phyloP scores from a whole-genome alignment of 805 yeast species.

The Torulaspora indica region DNA sequence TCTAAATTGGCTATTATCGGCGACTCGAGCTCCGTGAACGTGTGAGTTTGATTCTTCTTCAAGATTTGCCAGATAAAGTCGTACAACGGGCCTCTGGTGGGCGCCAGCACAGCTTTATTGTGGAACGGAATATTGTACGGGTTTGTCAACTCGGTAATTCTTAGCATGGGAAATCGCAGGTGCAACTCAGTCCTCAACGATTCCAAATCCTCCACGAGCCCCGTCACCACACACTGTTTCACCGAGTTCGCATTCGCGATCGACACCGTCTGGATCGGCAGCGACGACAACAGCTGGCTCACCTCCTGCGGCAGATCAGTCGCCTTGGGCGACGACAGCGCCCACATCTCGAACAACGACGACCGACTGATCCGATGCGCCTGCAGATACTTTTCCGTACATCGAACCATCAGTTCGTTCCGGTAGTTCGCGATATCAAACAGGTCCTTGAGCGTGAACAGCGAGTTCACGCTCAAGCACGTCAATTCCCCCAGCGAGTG shows the following conservation, averaged over 20 bases:
- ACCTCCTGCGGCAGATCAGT: conserved; percentile 28
- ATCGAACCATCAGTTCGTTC: conserved; percentile 33
- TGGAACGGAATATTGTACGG: conserved; percentile 36
- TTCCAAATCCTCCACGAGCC: conserved; percentile 29
- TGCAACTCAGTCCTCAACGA: conserved; percentile 24
- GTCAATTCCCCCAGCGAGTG: conserved; percentile 37
- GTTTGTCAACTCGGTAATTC: conserved; percentile 30
- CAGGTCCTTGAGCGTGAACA: conserved; percentile 28
- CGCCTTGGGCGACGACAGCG: conserved; percentile 31
- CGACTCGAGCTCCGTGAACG: conserved; percentile 24
- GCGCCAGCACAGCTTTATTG: conserved; percentile 30
- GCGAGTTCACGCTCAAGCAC: conserved; percentile 28
- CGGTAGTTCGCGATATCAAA: conserved; percentile 34
- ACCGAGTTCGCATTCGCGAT: conserved; percentile 34
- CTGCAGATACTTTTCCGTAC: conserved; percentile 27
- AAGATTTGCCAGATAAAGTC: conserved; percentile 34
- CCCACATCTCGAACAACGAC: conserved; percentile 33
- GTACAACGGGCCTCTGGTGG: conserved; percentile 33
- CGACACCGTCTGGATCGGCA: conserved; percentile 22
- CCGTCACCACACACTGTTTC: conserved; percentile 36
- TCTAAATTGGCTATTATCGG: conserved; percentile 33
- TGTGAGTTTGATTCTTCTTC: conserved; percentile 28
- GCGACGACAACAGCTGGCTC: conserved; percentile 14
- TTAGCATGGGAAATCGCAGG: conserved; percentile 21
- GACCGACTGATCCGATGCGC: conserved; percentile 27